phyloP scores from a whole-genome alignment of 2,329 filamentous ascomycete species.

The Pyricularia pennisetigena region DNA sequence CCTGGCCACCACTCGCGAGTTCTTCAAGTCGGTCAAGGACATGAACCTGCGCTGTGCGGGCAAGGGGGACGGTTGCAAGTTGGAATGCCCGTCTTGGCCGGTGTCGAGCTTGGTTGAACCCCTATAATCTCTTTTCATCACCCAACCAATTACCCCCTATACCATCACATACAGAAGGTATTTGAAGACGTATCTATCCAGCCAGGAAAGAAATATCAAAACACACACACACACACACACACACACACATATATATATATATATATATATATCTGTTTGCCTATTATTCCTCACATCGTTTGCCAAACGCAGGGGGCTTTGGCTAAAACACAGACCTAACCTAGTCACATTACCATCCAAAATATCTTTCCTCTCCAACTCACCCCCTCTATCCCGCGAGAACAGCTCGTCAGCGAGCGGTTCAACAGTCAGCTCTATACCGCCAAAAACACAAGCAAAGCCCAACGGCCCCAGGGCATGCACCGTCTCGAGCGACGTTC shows the following conservation, averaged over 20 bases:
- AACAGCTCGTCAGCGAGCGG: not conserved
- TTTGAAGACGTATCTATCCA: no score
- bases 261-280: no score
- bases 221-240: no score
- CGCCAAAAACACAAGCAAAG: not conserved
- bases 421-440: no score
- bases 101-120: not conserved
- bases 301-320: no score
- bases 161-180: no score
- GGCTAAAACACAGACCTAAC: not conserved
- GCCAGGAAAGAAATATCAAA: no score
- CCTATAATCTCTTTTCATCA: no score
- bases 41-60: not conserved
- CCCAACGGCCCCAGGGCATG: slow-evolving; percentile 9
- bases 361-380: not conserved
- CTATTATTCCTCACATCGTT: no score
- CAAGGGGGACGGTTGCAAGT: not conserved
- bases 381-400: not conserved
- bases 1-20: not conserved
- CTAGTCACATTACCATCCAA: not conserved
- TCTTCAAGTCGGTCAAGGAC: not conserved
- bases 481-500: no score
- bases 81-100: not conserved
- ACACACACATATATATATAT: no score
- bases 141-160: no score